Conservation (phyloP, 768 basidiomycete species). For the Xerocomellus amylosporus region DNA sequence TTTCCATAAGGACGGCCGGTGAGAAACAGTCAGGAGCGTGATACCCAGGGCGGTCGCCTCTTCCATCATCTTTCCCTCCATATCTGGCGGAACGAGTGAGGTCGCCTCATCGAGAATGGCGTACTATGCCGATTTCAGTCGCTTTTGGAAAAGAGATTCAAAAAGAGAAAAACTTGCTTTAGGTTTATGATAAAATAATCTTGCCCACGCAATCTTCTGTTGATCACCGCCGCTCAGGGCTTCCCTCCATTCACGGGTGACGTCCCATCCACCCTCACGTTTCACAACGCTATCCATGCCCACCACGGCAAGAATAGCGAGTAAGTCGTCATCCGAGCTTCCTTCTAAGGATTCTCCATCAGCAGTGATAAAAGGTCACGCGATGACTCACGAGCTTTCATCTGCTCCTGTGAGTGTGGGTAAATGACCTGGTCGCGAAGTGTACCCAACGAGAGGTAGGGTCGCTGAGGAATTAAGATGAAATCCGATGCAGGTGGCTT, state of each 20-base stretch:
- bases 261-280: constrained; percentile 95
- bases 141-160: neutral
- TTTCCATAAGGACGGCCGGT: constrained; percentile 91
- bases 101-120: constrained; percentile 97
- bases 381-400: constrained; percentile 63
- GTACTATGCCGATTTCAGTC: constrained; percentile 52
- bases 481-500: constrained; percentile 89
- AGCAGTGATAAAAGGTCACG: neutral
- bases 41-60: constrained; percentile 84
- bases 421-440: constrained; percentile 97
- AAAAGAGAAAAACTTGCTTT: constrained; percentile 51
- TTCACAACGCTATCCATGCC: constrained; percentile 86
- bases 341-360: constrained; percentile 46
- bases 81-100: constrained; percentile 86
- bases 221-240: constrained; percentile 93
- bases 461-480: constrained; percentile 93
- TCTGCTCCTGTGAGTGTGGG: constrained; percentile 78
- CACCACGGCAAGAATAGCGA: constrained; percentile 68
- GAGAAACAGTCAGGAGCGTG: constrained; percentile 91
- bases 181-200: constrained; percentile 92
- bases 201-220: constrained; percentile 95
- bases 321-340: constrained; percentile 70
- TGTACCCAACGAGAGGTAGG: constrained; percentile 91
- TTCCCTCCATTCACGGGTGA: constrained; percentile 89
- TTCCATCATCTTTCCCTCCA: constrained; percentile 95